Conservation (phyloP, 257 asterid genomes). For the Scutellaria barbata region DNA sequence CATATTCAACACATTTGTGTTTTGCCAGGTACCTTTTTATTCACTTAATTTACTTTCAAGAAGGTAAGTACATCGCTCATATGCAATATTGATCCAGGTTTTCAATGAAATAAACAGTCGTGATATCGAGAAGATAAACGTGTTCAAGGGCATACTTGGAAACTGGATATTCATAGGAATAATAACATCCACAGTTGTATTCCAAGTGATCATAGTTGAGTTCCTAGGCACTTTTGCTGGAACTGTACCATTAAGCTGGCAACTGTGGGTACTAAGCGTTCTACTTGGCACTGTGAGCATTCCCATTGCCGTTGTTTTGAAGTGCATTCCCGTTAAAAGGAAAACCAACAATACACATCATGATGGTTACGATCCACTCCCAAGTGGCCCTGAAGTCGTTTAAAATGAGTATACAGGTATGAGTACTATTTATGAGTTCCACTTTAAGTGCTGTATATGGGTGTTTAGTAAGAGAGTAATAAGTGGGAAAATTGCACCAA, state of each 20-base stretch:
- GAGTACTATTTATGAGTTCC: not conserved
- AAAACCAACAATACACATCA: conserved; percentile 43
- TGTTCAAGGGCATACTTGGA: conserved; percentile 60
- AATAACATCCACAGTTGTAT: conserved; percentile 56
- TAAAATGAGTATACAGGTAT: conserved; percentile 1
- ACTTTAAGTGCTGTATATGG: not conserved
- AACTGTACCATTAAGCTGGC: conserved; percentile 78
- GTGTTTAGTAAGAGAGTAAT: not conserved
- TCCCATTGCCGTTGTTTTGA: conserved; percentile 61
- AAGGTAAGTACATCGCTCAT: not conserved
- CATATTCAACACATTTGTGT: conserved; percentile 94
- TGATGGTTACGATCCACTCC: conserved; percentile 60
- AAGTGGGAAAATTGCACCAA: not conserved
- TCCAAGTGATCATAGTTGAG: conserved; percentile 79
- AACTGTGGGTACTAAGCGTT: conserved; percentile 68
- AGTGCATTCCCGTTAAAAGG: conserved; percentile 65
- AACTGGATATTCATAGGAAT: conserved; percentile 69
- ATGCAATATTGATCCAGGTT: conserved; percentile 48
- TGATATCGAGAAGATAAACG: conserved; percentile 78
- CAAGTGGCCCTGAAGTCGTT: conserved; percentile 48
- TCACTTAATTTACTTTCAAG: not conserved
- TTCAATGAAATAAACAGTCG: conserved; percentile 93
- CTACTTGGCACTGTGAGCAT: conserved; percentile 60
- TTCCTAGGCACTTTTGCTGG: conserved; percentile 82
- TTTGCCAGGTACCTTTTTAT: conserved; percentile 78